Percentiles rank a stretch among this genome's conserved stretches.
Conservation (phyloP, 2,329 filamentous ascomycete species). For the Penicillium sp. region DNA sequence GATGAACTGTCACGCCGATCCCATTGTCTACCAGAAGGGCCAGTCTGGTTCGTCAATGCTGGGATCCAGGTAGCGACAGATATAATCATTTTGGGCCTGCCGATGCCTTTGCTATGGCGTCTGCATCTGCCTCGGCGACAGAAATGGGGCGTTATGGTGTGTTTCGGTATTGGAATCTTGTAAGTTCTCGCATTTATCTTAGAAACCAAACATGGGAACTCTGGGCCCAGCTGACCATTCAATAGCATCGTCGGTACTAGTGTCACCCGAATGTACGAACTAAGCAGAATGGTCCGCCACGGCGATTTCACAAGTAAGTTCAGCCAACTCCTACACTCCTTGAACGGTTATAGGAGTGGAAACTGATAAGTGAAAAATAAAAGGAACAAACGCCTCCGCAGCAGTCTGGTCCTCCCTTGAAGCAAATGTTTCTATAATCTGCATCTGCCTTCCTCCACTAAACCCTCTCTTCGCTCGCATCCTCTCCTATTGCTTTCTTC, state of each 20-base stretch:
- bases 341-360: neutral
- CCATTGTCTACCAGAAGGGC: conserved; percentile 21
- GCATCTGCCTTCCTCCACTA: conserved; percentile 29
- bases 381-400: conserved; percentile 24
- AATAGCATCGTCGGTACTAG: conserved; percentile 31
- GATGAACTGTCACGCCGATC: neutral
- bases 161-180: conserved; percentile 32
- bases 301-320: conserved; percentile 23
- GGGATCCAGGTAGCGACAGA: conserved; percentile 29
- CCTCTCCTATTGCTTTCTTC: conserved; percentile 25
- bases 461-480: conserved; percentile 27
- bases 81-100: conserved; percentile 26
- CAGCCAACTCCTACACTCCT: neutral
- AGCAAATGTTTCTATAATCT: conserved; percentile 32
- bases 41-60: conserved; percentile 31
- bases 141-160: conserved; percentile 24
- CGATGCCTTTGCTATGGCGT: conserved; percentile 25
- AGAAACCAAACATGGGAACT: no score
- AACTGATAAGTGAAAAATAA: neutral
- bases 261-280: conserved; percentile 22
- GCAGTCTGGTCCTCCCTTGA: conserved; percentile 34
- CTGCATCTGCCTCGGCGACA: conserved; percentile 24
- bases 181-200: conserved; percentile 10
- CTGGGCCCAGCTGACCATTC: neutral
- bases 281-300: conserved; percentile 14